phyloP scores from a whole-genome alignment of 345 rosid genomes.

The Adansonia digitata region DNA sequence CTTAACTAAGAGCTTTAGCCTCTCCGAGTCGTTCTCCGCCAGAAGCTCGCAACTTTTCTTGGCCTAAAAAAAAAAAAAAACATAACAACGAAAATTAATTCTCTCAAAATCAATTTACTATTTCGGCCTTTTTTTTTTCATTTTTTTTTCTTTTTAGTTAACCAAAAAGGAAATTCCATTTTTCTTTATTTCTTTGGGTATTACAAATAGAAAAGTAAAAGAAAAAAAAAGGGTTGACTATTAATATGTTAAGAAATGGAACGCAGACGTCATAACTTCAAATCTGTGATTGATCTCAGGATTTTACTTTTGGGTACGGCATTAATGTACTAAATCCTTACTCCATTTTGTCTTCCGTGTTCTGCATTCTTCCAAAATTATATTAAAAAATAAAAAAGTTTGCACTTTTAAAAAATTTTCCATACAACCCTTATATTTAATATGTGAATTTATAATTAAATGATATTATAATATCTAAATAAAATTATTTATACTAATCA shows the following conservation, averaged over 20 bases:
- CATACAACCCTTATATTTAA: too few species aligned
- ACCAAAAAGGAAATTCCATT: too few species aligned
- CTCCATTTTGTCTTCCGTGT: background rate
- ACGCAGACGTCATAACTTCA: background rate
- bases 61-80: slow-evolving; percentile 49
- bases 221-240: background rate
- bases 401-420: background rate
- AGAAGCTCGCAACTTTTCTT: slow-evolving; percentile 44
- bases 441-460: too few species aligned
- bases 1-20: slow-evolving; percentile 59
- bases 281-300: background rate
- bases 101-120: background rate
- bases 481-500: too few species aligned
- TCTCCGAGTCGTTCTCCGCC: slow-evolving; percentile 47
- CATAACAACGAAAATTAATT: background rate
- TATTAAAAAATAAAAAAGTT: background rate
- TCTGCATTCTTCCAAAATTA: background rate
- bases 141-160: background rate
- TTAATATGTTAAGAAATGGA: background rate
- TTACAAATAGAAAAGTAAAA: too few species aligned
- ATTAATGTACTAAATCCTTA: background rate
- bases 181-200: too few species aligned
- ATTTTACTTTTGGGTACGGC: background rate
- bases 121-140: background rate
- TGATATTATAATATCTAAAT: too few species aligned